Conservation (phyloP, 371 early-diverging fungal genomes). For the Mortierella sp. region DNA sequence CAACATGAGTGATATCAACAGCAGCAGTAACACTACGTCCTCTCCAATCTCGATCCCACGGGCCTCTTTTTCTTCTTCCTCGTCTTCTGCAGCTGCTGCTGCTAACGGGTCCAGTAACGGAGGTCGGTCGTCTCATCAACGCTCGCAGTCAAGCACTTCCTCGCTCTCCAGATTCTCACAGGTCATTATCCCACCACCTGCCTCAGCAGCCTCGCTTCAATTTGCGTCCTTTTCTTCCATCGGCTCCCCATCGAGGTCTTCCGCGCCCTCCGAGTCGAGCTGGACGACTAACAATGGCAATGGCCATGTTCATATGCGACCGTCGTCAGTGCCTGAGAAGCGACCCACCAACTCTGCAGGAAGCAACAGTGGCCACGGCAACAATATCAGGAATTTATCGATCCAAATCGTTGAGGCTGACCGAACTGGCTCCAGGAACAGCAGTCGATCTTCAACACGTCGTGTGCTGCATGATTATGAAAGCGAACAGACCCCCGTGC, state of each 20-base stretch:
- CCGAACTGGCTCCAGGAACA: neutral
- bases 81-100: neutral
- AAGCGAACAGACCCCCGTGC: slow-evolving; percentile 27
- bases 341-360: neutral
- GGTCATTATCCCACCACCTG: slow-evolving; percentile 52
- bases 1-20: neutral
- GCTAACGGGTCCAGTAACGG: too few relatives aligned
- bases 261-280: neutral
- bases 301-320: neutral
- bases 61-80: neutral
- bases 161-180: slow-evolving; percentile 31
- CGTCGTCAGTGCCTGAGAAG: neutral
- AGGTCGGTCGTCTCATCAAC: neutral
- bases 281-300: neutral
- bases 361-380: neutral
- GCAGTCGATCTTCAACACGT: slow-evolving; percentile 4
- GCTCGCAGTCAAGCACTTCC: slow-evolving; percentile 3
- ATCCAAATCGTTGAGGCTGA: slow-evolving; percentile 30
- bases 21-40: slow-evolving; percentile 18
- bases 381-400: slow-evolving; percentile 47
- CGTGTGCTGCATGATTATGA: slow-evolving; percentile 25
- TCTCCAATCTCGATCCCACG: slow-evolving; percentile 47
- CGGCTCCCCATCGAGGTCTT: neutral
- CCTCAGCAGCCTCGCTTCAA: slow-evolving; percentile 30
- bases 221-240: slow-evolving; percentile 54